These are phyloP conservation scores for Lactuca saligna DNA, from an alignment of 129 eudicot genomes.

Conservation along the genomic window DNA sequence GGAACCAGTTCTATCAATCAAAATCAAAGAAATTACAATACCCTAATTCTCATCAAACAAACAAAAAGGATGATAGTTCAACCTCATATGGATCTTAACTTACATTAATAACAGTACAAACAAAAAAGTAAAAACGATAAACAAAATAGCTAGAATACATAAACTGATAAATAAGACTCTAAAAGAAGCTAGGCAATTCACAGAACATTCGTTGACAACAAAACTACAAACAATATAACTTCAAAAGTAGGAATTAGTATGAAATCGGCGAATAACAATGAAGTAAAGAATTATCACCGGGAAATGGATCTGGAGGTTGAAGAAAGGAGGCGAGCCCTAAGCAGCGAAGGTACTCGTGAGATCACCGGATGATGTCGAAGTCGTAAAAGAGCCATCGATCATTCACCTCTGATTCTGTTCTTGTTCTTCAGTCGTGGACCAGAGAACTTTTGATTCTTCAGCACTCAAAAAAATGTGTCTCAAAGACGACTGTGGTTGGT, in stretches of 20 bases:
- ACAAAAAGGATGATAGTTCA: neutral
- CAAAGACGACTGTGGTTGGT: constrained; percentile 10
- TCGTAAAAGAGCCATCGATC: constrained; percentile 86
- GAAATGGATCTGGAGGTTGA: constrained; percentile 44
- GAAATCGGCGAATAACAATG: neutral
- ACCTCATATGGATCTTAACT: constrained; percentile 3
- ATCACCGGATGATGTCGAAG: constrained; percentile 69
- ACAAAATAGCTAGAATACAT: neutral
- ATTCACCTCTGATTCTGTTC: constrained; percentile 20
- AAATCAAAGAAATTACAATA: constrained; percentile 4
- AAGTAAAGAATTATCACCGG: constrained; percentile 33
- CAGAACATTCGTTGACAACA: constrained; percentile 5
- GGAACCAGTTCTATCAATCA: constrained; percentile 2
- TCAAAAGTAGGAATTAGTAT: neutral
- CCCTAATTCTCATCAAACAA: constrained; percentile 4
- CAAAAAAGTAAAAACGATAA: neutral
- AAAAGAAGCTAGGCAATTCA: neutral
- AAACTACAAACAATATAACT: neutral
- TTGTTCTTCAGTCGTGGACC: constrained; percentile 1
- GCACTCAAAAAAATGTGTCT: constrained; percentile 1
- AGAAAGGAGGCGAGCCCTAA: constrained; percentile 57
- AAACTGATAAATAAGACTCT: neutral
- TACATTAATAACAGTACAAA: neutral
- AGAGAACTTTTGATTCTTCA: constrained; percentile 13
- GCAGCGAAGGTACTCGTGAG: constrained; percentile 59